These are phyloP conservation scores for Annulohypoxylon stygium DNA, from an alignment of 495 filamentous ascomycete genomes.

Conservation along the genomic window DNA sequence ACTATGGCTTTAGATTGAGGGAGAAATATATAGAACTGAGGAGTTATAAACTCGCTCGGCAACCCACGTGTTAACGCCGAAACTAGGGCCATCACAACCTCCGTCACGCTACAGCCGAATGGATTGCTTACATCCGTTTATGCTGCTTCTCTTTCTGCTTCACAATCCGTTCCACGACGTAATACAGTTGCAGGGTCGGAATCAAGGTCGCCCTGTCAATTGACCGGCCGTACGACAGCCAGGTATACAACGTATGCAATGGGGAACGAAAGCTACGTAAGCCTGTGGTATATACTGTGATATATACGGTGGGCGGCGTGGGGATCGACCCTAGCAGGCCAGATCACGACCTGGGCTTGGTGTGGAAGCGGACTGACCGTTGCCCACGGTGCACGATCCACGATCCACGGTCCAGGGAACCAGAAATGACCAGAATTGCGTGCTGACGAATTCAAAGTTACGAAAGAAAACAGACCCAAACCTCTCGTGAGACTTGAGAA, in stretches of 20 bases:
- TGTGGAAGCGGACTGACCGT: constrained; percentile 34
- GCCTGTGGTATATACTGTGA: constrained; percentile 21
- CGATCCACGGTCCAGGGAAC: constrained; percentile 2
- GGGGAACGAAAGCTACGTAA: constrained; percentile 29
- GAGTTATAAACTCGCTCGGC: constrained; percentile 14
- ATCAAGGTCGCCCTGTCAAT: constrained; percentile 25
- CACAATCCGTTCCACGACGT: constrained; percentile 21
- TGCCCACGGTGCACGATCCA: constrained; percentile 13
- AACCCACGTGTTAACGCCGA: constrained; percentile 17
- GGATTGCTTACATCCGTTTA: constrained; percentile 16
- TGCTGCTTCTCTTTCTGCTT: constrained; percentile 14
- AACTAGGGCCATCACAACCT: constrained; percentile 6
- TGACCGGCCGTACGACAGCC: constrained; percentile 16
- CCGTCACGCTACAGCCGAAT: constrained; percentile 20
- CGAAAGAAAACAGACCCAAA: constrained; percentile 35
- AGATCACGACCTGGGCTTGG: constrained; percentile 22
- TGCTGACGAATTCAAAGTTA: constrained; percentile 33
- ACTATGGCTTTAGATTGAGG: neutral
- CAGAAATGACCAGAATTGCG: constrained; percentile 8
- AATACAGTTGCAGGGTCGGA: constrained; percentile 21
- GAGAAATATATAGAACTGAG: neutral
- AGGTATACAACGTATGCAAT: neutral
- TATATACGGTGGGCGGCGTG: constrained; percentile 6
- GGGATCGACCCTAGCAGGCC: constrained; percentile 9
- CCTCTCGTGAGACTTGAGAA: constrained; percentile 38